Evolutionary conservation across 345 rosid genomes (phyloP).

Genomic region (Kandelia obovata): DNA sequence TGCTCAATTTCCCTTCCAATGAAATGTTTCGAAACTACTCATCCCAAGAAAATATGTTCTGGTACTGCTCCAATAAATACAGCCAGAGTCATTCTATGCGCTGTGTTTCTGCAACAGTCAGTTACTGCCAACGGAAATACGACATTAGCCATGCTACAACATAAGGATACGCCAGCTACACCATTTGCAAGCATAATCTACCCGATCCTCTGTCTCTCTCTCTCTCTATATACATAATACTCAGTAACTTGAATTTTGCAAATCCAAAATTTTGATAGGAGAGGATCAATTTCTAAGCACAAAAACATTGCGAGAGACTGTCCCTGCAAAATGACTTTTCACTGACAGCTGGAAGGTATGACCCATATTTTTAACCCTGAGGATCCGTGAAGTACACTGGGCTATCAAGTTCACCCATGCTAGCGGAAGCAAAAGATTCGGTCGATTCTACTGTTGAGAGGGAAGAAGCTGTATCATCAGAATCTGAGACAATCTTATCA

Average conservation of each 20-base stretch:
- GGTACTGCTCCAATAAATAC: too few species aligned
- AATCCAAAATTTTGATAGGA: conserved; percentile 12
- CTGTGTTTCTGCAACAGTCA: too few species aligned
- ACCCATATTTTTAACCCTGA: conserved; percentile 38
- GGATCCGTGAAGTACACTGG: conserved; percentile 58
- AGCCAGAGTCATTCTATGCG: too few species aligned
- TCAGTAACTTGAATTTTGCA: conserved; percentile 4
- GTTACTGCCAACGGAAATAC: background rate
- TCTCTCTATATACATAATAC: too few species aligned
- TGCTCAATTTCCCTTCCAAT: too few species aligned
- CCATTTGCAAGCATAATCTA: too few species aligned
- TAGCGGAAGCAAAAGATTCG: conserved; percentile 88
- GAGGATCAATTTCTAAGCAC: background rate
- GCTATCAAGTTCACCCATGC: conserved; percentile 91
- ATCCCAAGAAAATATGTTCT: too few species aligned
- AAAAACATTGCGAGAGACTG: background rate
- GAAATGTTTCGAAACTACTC: too few species aligned
- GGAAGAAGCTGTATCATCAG: conserved; percentile 58
- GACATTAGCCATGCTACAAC: background rate
- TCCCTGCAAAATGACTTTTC: background rate
- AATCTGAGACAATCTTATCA: conserved; percentile 45
- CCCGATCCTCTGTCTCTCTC: too few species aligned
- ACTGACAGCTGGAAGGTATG: background rate
- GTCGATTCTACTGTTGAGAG: conserved; percentile 60
- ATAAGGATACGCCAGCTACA: too few species aligned